Conservation (phyloP, 495 filamentous ascomycete genomes). For the Xylaria grammica region DNA sequence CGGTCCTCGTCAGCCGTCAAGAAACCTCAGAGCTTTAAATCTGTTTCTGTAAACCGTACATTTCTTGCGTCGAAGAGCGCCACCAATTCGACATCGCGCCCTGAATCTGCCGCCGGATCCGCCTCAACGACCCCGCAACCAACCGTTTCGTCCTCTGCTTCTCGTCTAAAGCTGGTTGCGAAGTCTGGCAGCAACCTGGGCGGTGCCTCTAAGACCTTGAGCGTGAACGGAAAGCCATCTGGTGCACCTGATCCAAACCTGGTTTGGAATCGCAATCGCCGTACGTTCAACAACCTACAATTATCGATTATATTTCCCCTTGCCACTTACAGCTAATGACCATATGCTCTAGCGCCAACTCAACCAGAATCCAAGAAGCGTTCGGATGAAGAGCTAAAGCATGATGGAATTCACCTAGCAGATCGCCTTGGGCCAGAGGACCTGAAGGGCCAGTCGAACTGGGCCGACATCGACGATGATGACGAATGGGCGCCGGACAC, state of each 20-base stretch:
- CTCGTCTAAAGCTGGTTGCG: constrained; percentile 58
- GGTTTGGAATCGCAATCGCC: constrained; percentile 98
- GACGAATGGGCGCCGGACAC: constrained; percentile 97
- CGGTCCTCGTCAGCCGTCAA: constrained; percentile 74
- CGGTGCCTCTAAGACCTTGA: constrained; percentile 51
- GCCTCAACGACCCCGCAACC: constrained; percentile 40
- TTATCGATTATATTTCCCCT: constrained; percentile 1
- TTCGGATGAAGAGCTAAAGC: constrained; percentile 95
- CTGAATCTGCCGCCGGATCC: constrained; percentile 50
- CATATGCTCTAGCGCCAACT: constrained; percentile 64
- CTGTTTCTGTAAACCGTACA: constrained; percentile 91
- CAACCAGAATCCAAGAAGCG: constrained; percentile 87
- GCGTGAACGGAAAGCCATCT: constrained; percentile 59
- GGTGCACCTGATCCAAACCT: constrained; percentile 65
- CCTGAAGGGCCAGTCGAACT: constrained; percentile 79
- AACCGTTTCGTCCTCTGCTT: constrained; percentile 40
- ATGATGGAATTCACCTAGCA: constrained; percentile 95
- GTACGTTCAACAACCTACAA: constrained; percentile 56
- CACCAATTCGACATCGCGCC: constrained; percentile 52
- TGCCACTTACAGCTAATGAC: constrained; percentile 27
- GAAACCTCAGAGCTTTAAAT: constrained; percentile 88
- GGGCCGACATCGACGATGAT: constrained; percentile 99
- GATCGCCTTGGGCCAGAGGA: constrained; percentile 85
- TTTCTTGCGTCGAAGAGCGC: constrained; percentile 67
- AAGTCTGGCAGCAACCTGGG: constrained; percentile 58